These are phyloP conservation scores for Sclerospora graminicola DNA, from an alignment of 352 stramenopile genomes.

Conservation along the genomic window DNA sequence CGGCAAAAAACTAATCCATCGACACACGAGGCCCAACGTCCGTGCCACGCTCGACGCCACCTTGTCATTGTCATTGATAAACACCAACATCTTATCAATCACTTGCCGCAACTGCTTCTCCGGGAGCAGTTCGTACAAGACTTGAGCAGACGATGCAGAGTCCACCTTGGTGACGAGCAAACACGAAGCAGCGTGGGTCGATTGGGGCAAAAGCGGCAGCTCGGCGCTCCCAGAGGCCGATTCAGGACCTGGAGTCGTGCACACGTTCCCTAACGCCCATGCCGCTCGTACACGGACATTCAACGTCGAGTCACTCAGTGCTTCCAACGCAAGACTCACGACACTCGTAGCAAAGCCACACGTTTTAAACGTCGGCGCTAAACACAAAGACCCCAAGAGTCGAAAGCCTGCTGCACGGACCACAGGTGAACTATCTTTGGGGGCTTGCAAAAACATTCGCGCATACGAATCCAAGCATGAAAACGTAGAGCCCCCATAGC, in stretches of 20 bases:
- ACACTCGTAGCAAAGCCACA: conserved; percentile 52
- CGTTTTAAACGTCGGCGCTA: conserved; percentile 71
- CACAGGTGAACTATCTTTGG: conserved; percentile 67
- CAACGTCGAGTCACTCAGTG: conserved; percentile 60
- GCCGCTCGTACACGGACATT: conserved; percentile 78
- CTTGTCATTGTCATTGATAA: conserved; percentile 84
- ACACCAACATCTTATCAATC: conserved; percentile 79
- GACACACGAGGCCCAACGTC: conserved; percentile 68
- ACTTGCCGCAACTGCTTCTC: conserved; percentile 50
- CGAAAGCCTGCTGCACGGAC: conserved; percentile 73
- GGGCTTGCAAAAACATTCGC: conserved; percentile 63
- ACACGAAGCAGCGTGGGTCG: neutral
- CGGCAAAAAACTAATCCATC: conserved; percentile 66
- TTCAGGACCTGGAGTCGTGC: conserved; percentile 67
- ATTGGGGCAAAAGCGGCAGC: neutral
- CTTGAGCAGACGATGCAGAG: conserved; percentile 5
- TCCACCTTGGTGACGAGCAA: conserved; percentile 9
- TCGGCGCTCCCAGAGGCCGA: conserved; percentile 10
- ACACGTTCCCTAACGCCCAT: conserved; percentile 81
- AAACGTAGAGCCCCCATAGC: conserved; percentile 13
- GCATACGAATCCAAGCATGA: conserved; percentile 60
- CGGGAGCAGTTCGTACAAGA: conserved; percentile 62
- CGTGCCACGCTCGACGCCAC: conserved; percentile 76
- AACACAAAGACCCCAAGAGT: conserved; percentile 60
- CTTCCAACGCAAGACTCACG: conserved; percentile 49